phyloP scores from a whole-genome alignment of 768 basidiomycete genomes.

The Boletus patriciae region DNA sequence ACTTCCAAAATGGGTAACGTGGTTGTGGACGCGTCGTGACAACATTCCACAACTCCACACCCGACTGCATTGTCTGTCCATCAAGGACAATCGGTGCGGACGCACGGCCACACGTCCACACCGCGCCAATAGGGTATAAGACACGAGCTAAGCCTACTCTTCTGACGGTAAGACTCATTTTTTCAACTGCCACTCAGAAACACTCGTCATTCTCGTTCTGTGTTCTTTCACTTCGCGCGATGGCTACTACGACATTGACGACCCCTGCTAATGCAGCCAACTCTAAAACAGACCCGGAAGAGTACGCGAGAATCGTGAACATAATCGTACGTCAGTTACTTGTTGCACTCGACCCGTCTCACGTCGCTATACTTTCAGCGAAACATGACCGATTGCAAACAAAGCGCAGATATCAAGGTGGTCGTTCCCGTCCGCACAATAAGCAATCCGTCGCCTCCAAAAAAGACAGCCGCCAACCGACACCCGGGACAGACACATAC shows the following conservation, averaged over 20 bases:
- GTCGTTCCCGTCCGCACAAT: neutral
- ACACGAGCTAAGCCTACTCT: no score
- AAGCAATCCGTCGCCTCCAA: neutral
- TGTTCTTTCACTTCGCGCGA: neutral
- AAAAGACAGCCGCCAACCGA: slow-evolving; percentile 1
- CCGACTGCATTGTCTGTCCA: no score
- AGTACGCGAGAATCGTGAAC: slow-evolving; percentile 1
- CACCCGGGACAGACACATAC: slow-evolving; percentile 4
- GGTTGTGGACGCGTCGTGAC: no score
- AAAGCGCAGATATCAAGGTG: neutral
- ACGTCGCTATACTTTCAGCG: neutral
- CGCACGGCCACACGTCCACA: no score
- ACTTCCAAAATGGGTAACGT: no score
- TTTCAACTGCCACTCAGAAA: neutral
- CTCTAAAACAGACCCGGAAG: neutral
- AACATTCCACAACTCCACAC: no score
- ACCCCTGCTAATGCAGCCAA: neutral
- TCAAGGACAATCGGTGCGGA: no score
- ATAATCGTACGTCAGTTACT: neutral
- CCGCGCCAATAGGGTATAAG: no score
- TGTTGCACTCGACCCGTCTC: neutral
- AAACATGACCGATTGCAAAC: neutral
- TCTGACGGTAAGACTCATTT: no score
- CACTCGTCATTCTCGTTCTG: neutral
- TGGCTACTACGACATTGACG: neutral